Evolutionary conservation across 2,329 filamentous ascomycete species (phyloP).

Genomic region (Xylariaceae sp.): DNA sequence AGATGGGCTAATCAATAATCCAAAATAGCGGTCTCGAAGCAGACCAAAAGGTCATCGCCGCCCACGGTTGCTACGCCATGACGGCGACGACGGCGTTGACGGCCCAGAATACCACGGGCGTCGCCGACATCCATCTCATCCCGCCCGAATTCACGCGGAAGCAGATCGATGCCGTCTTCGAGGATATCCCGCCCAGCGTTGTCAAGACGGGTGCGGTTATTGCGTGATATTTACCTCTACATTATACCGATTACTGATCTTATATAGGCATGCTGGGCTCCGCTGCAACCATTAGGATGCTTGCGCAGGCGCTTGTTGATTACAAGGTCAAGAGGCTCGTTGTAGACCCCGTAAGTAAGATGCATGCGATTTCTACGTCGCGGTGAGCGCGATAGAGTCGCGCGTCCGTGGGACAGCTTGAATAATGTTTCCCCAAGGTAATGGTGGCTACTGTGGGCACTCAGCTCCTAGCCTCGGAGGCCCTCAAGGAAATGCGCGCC

Average conservation of each 20-base stretch:
- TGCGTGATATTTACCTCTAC: background rate
- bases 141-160: slow-evolving; percentile 74
- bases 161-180: slow-evolving; percentile 79
- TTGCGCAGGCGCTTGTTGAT: slow-evolving; percentile 57
- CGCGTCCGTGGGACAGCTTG: background rate
- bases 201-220: slow-evolving; percentile 73
- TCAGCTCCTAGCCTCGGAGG: slow-evolving; percentile 58
- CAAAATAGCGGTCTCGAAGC: slow-evolving; percentile 76
- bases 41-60: slow-evolving; percentile 89
- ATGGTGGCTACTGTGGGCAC: slow-evolving; percentile 86
- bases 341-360: slow-evolving; percentile 63
- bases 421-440: slow-evolving; percentile 51
- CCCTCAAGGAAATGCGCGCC: slow-evolving; percentile 55
- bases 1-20: background rate
- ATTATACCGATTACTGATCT: background rate
- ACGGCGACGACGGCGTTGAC: slow-evolving; percentile 92
- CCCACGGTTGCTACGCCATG: slow-evolving; percentile 92
- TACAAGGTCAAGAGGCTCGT: slow-evolving; percentile 57
- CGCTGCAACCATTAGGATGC: slow-evolving; percentile 60
- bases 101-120: slow-evolving; percentile 88
- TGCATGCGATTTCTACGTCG: background rate
- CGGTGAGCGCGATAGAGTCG: background rate
- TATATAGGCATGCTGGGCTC: slow-evolving; percentile 74
- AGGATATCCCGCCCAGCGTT: slow-evolving; percentile 82
- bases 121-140: slow-evolving; percentile 72